Conservation (phyloP, 192 early-diverging fungal genomes). For the Geranomyces variabilis region DNA sequence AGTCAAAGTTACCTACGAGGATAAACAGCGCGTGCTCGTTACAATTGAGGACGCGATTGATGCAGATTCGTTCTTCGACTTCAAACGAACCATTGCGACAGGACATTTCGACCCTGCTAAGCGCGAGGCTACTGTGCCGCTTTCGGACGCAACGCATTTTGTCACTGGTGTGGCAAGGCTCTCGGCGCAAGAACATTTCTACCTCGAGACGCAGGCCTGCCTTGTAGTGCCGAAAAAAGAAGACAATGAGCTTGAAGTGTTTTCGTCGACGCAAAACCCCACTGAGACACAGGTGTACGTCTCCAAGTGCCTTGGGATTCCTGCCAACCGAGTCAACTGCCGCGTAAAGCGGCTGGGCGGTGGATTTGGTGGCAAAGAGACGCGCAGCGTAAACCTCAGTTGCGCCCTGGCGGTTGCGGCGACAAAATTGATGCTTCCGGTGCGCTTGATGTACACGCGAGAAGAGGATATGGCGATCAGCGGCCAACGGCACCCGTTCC, state of each 20-base stretch:
- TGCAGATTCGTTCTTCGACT: conserved; percentile 61
- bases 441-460: conserved; percentile 78
- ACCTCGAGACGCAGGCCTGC: conserved; percentile 77
- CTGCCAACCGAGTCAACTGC: conserved; percentile 69
- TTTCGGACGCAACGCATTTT: conserved; percentile 32
- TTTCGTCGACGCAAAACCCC: conserved; percentile 77
- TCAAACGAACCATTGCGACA: conserved; percentile 54
- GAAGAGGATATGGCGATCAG: conserved; percentile 79
- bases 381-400: conserved; percentile 65
- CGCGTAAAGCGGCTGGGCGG: conserved; percentile 86
- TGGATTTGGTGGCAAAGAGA: conserved; percentile 79
- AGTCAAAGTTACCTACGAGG: conserved; percentile 75
- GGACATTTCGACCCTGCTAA: conserved; percentile 65
- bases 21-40: conserved; percentile 66
- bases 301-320: conserved; percentile 73
- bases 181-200: conserved; percentile 81
- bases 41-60: conserved; percentile 82
- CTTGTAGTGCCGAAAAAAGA: conserved; percentile 73
- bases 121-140: conserved; percentile 30
- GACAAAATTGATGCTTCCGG: conserved; percentile 64
- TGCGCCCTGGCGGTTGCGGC: conserved; percentile 72
- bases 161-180: conserved; percentile 43
- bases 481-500: conserved; percentile 75
- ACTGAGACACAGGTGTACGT: conserved; percentile 70
- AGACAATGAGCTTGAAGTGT: conserved; percentile 81